These are phyloP conservation scores for Pleodorina starrii DNA, from an alignment of 139 green algal genomes.

Conservation along the genomic window DNA sequence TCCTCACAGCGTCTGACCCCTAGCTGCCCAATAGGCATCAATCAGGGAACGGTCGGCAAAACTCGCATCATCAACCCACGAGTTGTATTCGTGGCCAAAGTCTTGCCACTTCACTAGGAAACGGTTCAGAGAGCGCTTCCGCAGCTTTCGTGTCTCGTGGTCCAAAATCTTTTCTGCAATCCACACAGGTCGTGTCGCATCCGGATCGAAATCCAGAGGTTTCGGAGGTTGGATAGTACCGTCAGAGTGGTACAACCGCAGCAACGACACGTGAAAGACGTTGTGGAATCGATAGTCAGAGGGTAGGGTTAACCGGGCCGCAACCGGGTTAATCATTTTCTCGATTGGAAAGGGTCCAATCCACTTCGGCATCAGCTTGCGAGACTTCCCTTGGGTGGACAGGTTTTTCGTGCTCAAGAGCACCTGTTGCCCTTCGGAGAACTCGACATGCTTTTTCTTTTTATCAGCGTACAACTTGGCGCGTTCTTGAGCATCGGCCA, in stretches of 20 bases:
- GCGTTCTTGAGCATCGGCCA: too few relatives aligned
- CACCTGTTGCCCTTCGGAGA: too few relatives aligned
- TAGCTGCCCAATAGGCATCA: background rate
- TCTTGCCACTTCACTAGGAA: too few relatives aligned
- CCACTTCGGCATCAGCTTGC: constrained; percentile 23
- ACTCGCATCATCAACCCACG: constrained; percentile 6
- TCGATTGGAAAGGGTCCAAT: constrained; percentile 14
- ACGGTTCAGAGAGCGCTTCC: too few relatives aligned
- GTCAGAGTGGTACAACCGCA: background rate
- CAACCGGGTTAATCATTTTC: background rate
- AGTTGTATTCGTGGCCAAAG: too few relatives aligned
- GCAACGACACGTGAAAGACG: too few relatives aligned
- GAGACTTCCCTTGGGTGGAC: background rate
- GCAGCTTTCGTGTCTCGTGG: too few relatives aligned
- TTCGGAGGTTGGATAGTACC: background rate
- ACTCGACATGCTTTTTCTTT: too few relatives aligned
- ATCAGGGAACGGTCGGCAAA: background rate
- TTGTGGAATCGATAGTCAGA: too few relatives aligned
- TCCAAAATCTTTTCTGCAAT: background rate
- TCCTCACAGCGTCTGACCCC: too few relatives aligned
- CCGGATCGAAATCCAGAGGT: background rate
- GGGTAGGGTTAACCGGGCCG: background rate
- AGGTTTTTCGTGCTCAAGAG: too few relatives aligned
- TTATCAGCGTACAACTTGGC: too few relatives aligned
- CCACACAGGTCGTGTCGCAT: background rate